Evolutionary conservation across 768 basidiomycete species (phyloP).

Genomic region (Aureoboletus auriporus): DNA sequence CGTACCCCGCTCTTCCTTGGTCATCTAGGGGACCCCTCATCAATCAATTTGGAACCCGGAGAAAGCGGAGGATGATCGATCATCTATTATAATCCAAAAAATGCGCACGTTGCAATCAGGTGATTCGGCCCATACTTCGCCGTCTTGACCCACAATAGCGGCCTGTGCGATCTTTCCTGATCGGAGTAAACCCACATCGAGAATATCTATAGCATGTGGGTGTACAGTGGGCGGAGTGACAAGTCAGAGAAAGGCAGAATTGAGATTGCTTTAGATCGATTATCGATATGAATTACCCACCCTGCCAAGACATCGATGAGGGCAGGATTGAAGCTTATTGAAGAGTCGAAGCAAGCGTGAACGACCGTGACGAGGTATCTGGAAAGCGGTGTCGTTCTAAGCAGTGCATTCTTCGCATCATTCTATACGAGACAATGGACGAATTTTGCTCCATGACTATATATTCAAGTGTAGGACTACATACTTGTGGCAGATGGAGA

Average conservation of each 20-base stretch:
- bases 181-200: conserved; percentile 76
- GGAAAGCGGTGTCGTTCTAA: not conserved
- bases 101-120: conserved; percentile 23
- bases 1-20: conserved; percentile 16
- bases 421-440: not conserved
- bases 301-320: conserved; percentile 25
- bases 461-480: no score
- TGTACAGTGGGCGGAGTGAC: not conserved
- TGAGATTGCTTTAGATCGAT: not conserved
- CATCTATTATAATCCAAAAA: not conserved
- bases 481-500: no score
- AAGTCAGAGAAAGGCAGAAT: not conserved
- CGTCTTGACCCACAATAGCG: conserved; percentile 40
- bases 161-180: conserved; percentile 70
- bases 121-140: conserved; percentile 31
- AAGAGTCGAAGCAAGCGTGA: not conserved
- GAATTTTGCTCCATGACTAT: no score
- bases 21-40: conserved; percentile 14
- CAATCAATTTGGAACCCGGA: not conserved
- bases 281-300: conserved; percentile 12
- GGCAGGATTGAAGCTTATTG: no score
- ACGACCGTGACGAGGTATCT: not conserved
- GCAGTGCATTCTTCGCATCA: no score
- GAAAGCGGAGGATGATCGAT: not conserved
- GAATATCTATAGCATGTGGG: conserved; percentile 54